Evolutionary conservation across 2,329 filamentous ascomycete species (phyloP).

Genomic region (Microdochium trichocladiopsis): DNA sequence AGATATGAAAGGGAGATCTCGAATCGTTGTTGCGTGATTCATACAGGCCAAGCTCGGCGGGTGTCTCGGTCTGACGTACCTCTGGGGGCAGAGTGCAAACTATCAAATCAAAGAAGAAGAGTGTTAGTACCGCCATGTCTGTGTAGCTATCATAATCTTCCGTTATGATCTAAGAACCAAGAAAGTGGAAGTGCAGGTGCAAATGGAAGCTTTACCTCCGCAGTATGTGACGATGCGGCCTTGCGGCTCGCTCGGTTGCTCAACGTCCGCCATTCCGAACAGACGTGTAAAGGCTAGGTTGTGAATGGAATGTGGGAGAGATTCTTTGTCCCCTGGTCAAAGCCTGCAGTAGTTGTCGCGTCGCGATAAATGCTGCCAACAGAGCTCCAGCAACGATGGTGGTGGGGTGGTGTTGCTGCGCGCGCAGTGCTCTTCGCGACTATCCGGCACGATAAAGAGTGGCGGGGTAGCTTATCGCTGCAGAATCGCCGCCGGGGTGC

Average conservation of each 20-base stretch:
- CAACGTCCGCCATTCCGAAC: conserved; percentile 45
- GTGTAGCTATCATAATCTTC: too few relatives aligned
- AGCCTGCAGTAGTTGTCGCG: neutral
- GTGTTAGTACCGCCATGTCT: neutral
- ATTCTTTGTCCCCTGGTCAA: neutral
- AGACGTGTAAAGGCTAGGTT: neutral
- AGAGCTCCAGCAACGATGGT: neutral
- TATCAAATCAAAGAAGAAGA: conserved; percentile 20
- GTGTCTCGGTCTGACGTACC: conserved; percentile 31
- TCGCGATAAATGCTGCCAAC: neutral
- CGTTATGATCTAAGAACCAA: too few relatives aligned
- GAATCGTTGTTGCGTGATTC: too few relatives aligned
- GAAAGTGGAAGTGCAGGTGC: too few relatives aligned
- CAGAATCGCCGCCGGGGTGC: neutral
- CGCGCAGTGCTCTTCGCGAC: neutral
- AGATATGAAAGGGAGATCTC: too few relatives aligned
- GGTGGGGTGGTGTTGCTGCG: neutral
- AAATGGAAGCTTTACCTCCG: conserved; percentile 47
- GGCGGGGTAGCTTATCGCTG: neutral
- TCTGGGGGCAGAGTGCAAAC: conserved; percentile 61
- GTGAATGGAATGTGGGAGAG: neutral
- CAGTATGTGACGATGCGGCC: conserved; percentile 48
- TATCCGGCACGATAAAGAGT: neutral
- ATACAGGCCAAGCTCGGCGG: too few relatives aligned
- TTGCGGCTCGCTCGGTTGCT: conserved; percentile 40